Percentiles rank a stretch among this genome's conserved stretches.
Conservation (phyloP, 768 basidiomycete genomes). For the Mycena filopes region DNA sequence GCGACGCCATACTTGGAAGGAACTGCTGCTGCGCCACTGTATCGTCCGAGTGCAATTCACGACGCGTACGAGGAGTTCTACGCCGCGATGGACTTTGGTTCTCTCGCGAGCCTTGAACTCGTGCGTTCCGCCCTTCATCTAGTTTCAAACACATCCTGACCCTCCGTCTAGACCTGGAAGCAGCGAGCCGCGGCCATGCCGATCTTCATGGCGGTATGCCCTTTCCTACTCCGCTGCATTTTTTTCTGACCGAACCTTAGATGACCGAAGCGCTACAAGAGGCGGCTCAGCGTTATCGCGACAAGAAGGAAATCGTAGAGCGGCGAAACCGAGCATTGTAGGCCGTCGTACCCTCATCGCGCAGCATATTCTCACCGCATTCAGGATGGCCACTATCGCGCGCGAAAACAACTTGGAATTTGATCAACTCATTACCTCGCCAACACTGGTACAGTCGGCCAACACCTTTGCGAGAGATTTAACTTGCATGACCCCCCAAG, state of each 20-base stretch:
- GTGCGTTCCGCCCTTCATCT: background rate
- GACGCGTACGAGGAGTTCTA: background rate
- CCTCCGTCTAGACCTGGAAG: background rate
- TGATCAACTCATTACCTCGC: background rate
- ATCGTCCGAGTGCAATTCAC: background rate
- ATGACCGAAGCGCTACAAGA: constrained; percentile 1
- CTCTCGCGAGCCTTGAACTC: background rate
- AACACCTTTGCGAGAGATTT: constrained; percentile 13
- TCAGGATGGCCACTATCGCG: background rate
- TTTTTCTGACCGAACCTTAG: background rate
- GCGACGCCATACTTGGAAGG: background rate
- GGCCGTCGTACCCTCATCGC: background rate
- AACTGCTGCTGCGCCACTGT: background rate
- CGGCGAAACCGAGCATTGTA: background rate
- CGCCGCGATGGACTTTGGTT: background rate
- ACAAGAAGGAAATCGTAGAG: background rate
- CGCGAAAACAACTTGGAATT: background rate
- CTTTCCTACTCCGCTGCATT: background rate
- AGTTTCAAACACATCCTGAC: background rate
- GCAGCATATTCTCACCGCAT: background rate
- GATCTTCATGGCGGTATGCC: constrained; percentile 1
- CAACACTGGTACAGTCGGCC: background rate
- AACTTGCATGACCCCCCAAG: background rate
- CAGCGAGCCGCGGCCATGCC: background rate
- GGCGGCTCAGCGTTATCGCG: background rate